These are phyloP conservation scores for Erucastrum elatum DNA, from an alignment of 345 rosid species.

Conservation along the genomic window DNA sequence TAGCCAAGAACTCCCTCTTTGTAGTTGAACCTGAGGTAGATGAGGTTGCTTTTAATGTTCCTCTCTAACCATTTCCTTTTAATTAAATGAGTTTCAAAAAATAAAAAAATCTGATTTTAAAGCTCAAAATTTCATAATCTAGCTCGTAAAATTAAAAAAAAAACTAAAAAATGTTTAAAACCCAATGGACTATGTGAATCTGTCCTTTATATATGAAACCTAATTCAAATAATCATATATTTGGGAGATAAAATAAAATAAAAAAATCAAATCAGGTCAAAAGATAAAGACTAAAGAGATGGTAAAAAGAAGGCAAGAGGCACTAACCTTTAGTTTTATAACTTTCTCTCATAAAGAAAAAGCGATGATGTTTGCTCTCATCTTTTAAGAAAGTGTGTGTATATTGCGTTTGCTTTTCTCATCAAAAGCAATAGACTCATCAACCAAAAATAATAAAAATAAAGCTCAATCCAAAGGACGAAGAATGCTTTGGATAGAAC, in stretches of 20 bases:
- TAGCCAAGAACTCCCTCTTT: no score
- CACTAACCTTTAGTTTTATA: constrained; percentile 33
- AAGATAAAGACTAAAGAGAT: constrained; percentile 38
- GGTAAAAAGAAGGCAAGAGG: constrained; percentile 25
- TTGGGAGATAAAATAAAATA: constrained; percentile 13
- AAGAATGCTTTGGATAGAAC: constrained; percentile 42
- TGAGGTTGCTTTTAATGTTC: no score
- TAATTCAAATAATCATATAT: constrained; percentile 29
- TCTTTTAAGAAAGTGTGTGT: constrained; percentile 43
- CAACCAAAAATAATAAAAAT: background rate
- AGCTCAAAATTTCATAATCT: no score
- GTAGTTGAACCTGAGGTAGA: no score
- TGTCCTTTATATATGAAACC: constrained; percentile 9
- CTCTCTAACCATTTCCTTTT: no score
- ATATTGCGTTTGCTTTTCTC: constrained; percentile 42
- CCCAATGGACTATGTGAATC: background rate
- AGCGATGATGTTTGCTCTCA: constrained; percentile 41
- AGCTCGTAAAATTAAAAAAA: no score
- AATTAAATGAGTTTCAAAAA: no score
- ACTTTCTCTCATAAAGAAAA: constrained; percentile 37
- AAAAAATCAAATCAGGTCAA: background rate
- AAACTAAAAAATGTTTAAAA: no score
- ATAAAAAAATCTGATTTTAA: no score
- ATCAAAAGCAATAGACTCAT: constrained; percentile 25
- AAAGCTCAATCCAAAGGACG: constrained; percentile 38